Conservation (phyloP, 495 filamentous ascomycete genomes). For the Penicillium manginii region DNA sequence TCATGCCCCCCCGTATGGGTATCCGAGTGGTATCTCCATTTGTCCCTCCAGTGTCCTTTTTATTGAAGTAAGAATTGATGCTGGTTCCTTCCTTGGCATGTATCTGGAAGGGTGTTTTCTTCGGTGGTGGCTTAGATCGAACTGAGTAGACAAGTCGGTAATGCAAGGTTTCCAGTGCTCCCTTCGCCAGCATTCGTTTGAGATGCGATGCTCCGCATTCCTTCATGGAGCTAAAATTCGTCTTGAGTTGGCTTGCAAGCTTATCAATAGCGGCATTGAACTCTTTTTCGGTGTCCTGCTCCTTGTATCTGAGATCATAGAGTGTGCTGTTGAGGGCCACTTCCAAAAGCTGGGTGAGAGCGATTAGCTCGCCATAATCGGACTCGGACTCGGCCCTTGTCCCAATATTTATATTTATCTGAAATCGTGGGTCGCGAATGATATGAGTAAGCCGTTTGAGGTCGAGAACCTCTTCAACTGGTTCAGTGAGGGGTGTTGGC, state of each 20-base stretch:
- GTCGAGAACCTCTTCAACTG: constrained; percentile 49
- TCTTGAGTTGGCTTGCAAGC: constrained; percentile 63
- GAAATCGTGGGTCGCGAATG: constrained; percentile 53
- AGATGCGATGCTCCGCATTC: constrained; percentile 75
- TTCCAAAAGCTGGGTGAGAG: constrained; percentile 68
- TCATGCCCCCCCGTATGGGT: constrained; percentile 19
- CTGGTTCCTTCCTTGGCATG: constrained; percentile 23
- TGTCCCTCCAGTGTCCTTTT: background rate
- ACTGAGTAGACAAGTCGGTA: constrained; percentile 72
- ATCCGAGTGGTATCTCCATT: constrained; percentile 8
- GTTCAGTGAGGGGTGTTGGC: constrained; percentile 44
- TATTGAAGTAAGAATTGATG: constrained; percentile 17
- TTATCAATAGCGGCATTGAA: constrained; percentile 74
- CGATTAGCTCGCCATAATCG: constrained; percentile 68
- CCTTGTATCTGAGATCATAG: constrained; percentile 29
- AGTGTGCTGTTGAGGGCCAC: constrained; percentile 71
- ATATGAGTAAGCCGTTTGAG: constrained; percentile 53
- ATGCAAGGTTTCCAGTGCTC: constrained; percentile 68
- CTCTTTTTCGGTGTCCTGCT: constrained; percentile 43
- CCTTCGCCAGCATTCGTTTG: constrained; percentile 73
- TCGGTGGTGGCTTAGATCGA: constrained; percentile 65
- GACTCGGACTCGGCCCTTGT: constrained; percentile 62
- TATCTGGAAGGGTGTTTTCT: constrained; percentile 57
- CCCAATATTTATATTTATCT: constrained; percentile 40
- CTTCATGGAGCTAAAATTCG: constrained; percentile 69